Evolutionary conservation across 371 early-diverging fungal species (phyloP).

Genomic region (Coemansia sp.): DNA sequence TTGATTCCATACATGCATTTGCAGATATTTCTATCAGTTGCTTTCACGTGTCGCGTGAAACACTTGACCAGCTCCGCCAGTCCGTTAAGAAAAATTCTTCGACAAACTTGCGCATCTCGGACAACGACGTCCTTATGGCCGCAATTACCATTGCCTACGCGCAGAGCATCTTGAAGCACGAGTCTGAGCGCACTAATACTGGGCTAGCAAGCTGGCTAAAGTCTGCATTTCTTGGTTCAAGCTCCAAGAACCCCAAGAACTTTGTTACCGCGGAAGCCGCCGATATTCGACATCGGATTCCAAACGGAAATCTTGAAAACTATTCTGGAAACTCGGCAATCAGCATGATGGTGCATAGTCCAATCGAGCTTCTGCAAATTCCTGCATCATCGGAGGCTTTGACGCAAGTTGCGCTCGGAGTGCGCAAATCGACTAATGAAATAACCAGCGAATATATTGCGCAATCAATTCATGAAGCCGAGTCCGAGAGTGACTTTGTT

Average conservation of each 20-base stretch:
- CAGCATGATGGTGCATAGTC: too few species aligned
- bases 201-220: too few species aligned
- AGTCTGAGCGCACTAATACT: too few species aligned
- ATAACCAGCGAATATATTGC: not conserved
- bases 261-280: too few species aligned
- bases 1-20: not conserved
- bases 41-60: slow-evolving; percentile 6
- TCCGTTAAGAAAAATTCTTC: not conserved
- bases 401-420: not conserved
- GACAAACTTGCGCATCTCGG: not conserved
- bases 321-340: too few species aligned
- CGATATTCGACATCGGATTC: too few species aligned
- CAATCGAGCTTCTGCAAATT: not conserved
- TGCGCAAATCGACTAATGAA: not conserved
- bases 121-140: slow-evolving; percentile 29
- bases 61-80: not conserved
- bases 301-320: too few species aligned
- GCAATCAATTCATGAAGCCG: not conserved
- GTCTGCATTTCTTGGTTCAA: too few species aligned
- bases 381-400: not conserved
- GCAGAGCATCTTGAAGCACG: not conserved
- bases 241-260: too few species aligned
- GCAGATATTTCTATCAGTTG: too few species aligned
- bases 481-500: not conserved
- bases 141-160: slow-evolving; percentile 9